A percentile compares a stretch with the other conserved stretches of the same genome.
phyloP scores from a whole-genome alignment of 2,329 filamentous ascomycete species.

The Fusarium heterosporum region DNA sequence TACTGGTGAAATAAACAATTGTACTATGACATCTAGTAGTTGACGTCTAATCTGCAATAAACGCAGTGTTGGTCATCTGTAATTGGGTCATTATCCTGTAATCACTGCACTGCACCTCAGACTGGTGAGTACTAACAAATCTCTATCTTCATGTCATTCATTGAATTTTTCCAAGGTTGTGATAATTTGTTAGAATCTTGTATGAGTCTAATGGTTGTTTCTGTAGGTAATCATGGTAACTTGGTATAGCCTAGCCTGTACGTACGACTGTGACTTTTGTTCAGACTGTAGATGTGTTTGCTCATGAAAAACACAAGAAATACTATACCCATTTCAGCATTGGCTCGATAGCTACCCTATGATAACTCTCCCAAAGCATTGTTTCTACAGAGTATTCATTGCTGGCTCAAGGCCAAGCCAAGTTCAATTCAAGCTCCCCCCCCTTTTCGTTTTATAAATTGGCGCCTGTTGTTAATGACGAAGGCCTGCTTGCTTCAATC shows the following conservation, averaged over 20 bases:
- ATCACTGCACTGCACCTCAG: too few relatives aligned
- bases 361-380: background rate
- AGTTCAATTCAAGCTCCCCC: constrained; percentile 20
- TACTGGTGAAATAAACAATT: background rate
- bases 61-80: too few relatives aligned
- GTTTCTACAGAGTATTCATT: background rate
- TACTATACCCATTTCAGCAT: background rate
- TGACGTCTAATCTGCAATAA: too few relatives aligned
- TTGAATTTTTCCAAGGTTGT: too few relatives aligned
- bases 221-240: too few relatives aligned
- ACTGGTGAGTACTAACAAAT: too few relatives aligned
- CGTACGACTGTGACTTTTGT: too few relatives aligned
- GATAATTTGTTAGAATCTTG: too few relatives aligned
- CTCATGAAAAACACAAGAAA: background rate
- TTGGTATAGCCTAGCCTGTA: too few relatives aligned
- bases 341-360: background rate
- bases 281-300: background rate
- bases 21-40: background rate
- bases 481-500: constrained; percentile 32
- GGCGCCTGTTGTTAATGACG: constrained; percentile 27
- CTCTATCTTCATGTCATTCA: too few relatives aligned
- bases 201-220: too few relatives aligned
- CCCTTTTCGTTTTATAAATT: constrained; percentile 34
- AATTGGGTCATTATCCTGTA: too few relatives aligned
- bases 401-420: background rate